These are phyloP conservation scores for Cyclospora cayetanensis DNA, from an alignment of 169 alveolate genomes.

Conservation along the genomic window DNA sequence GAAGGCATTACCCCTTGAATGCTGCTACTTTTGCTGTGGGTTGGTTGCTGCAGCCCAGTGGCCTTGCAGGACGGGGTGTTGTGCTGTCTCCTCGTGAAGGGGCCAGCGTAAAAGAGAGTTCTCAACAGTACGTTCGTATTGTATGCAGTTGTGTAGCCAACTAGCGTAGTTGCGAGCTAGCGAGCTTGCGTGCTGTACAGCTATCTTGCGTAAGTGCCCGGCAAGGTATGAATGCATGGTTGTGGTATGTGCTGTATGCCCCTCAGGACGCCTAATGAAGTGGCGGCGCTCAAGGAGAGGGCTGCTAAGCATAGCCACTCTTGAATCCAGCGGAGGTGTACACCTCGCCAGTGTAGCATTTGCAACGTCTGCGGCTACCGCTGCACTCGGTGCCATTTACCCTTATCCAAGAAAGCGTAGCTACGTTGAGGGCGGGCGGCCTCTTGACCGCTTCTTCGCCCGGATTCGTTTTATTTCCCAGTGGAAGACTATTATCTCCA, in stretches of 20 bases:
- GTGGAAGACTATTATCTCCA: too few species aligned
- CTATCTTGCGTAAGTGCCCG: neutral
- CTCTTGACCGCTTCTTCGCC: too few species aligned
- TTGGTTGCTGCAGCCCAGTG: constrained; percentile 38
- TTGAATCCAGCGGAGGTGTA: too few species aligned
- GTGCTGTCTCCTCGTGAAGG: neutral
- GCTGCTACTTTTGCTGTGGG: neutral
- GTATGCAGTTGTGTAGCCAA: neutral
- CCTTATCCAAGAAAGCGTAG: too few species aligned
- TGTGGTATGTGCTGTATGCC: neutral
- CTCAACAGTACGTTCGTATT: neutral
- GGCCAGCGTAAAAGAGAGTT: neutral
- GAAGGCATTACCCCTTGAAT: neutral
- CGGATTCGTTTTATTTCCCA: too few species aligned
- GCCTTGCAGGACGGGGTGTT: constrained; percentile 22
- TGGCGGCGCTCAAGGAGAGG: constrained; percentile 19
- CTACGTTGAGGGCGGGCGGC: too few species aligned
- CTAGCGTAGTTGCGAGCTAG: neutral
- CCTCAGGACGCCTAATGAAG: neutral
- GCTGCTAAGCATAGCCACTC: too few species aligned
- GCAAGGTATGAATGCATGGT: neutral
- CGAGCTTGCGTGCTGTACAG: neutral
- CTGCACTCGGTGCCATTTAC: too few species aligned
- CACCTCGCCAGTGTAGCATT: too few species aligned
- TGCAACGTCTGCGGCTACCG: too few species aligned